A percentile compares a stretch with the other conserved stretches of the same genome.
phyloP scores from a whole-genome alignment of 2,329 filamentous ascomycete species.

The Ceratocystis destructans region DNA sequence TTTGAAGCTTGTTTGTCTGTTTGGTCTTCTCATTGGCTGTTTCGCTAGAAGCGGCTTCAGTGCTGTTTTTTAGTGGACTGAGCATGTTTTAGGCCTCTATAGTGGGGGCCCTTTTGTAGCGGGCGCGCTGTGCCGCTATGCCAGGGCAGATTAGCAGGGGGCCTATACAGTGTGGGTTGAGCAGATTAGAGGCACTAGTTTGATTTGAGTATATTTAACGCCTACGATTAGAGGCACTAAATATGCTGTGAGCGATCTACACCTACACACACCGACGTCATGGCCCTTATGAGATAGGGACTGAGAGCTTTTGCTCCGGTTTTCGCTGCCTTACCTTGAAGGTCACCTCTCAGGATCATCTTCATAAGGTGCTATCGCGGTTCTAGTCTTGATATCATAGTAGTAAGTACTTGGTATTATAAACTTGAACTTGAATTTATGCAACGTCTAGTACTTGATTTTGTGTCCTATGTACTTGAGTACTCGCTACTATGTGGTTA shows the following conservation, averaged over 20 bases:
- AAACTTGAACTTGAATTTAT: no score
- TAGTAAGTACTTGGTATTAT: no score
- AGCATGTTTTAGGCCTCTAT: slow-evolving; percentile 1
- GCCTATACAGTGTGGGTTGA: background rate
- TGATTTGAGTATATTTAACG: no score
- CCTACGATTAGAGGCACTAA: background rate
- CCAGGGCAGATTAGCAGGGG: background rate
- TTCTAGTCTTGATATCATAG: no score
- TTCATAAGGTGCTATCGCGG: no score
- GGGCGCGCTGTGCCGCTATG: background rate
- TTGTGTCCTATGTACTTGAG: no score
- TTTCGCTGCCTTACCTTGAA: no score
- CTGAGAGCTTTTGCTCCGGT: background rate
- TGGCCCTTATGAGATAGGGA: background rate
- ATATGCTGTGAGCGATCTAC: background rate
- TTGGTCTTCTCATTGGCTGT: background rate
- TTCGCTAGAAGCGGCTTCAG: background rate
- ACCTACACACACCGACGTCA: background rate
- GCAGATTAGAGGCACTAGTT: slow-evolving; percentile 10
- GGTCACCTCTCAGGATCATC: no score
- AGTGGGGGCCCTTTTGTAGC: background rate
- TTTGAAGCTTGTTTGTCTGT: background rate
- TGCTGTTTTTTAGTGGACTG: background rate
- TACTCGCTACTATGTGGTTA: fast-evolving
- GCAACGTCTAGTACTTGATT: no score